Evolutionary conservation across 768 basidiomycete genomes (phyloP), one percentile per base, ranked within the genome.

Genomic region (Pleurotus salmoneostramineus): DNA sequence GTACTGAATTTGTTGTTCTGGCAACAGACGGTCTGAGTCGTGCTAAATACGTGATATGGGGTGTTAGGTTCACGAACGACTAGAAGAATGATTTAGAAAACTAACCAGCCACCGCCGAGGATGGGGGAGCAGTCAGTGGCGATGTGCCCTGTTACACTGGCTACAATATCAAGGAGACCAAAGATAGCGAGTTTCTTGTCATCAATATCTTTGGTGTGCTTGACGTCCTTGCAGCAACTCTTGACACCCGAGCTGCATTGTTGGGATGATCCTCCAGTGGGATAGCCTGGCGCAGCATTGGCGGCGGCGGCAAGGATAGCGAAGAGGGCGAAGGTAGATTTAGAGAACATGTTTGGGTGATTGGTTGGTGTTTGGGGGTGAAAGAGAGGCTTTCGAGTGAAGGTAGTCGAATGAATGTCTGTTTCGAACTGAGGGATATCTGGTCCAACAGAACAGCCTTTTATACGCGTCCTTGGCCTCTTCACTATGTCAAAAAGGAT

Each of bases 1-100:
- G 64, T 56, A 61, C 68, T 64, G 64, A 70, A 71, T 55, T 45
- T 58, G 58, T 71, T 69, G 40, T 59, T 40, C 37, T 40, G 37
- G 69, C 70, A 73, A 64, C 71, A 72, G 44, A 70, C 69, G 31
- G 68, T 63, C 49, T 72, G 67, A 12, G 62, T 61, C 44, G 58
- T 43, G 64, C 65, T 69, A 12, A 62, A 64, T 43, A 40, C 63
- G 21, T 67, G 21, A 47, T 15, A 47, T 17, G 8, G 8, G 14
- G n/a, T n/a, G n/a, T 7, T 47, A 8, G 21, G 45, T 27, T 15
- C 11, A 2, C 7, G 2, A n/a, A 47, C 12, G 21, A 27, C 10
- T 11, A 4, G 45, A 47, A 15, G 45, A 47, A 17, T 1, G 14
- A 47, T 27, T 27, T 27, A 27, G 21, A 27, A 27, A 27, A 27